Base-by-base conservation (phyloP, 2,329 filamentous ascomycete genomes). In the Aschersonia sp. region DNA sequence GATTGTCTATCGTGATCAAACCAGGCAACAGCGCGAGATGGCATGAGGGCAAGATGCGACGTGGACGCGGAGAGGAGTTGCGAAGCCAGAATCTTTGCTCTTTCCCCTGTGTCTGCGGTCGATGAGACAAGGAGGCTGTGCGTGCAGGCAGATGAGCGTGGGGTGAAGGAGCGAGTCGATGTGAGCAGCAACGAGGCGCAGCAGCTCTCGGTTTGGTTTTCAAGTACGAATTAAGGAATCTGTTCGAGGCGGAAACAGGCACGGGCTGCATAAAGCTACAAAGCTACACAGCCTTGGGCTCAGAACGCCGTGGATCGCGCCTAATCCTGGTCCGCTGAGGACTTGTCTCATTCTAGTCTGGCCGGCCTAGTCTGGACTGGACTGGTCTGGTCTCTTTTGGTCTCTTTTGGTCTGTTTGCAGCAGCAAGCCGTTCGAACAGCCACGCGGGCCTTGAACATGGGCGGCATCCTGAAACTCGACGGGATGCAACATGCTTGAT, bases 1-100 rank as follows among this genome's bases (percentile, higher is more conserved):
- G 3, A 4, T 38, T 38, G 45, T 46, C 32, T 38, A 32, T 46
- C 45, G 30, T 46, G 40, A 5, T 31, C 28, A 9, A 32, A 32
- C 45, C 45, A 40, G 45, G 45, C 45, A 28, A 29, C 40, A 40
- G 45, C 45, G 32, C 45, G 32, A 40, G 45, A 38, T 31, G 35
- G 38, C 40, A 32, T 47, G 30, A 38, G 35, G 29, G 43, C 29
- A 10, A n/a, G 30, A 31, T 9, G 28, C 5, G 40, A 6, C 32
- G 30, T 29, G 40, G 32, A 38, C 32, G 32, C 7, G 32, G 32
- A 38, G 32, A 38, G 32, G 12, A 38, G 32, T 38, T 38, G 20
- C 20, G 20, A 20, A 20, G 20, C 20, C 20, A 20, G 20, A 20
- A 1, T 20, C 20, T 20, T 20, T 20, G 20, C 20, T 20, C 20